Evolutionary conservation across 495 filamentous ascomycete genomes (phyloP), one percentile per base, ranked within the genome.

Genomic region (Penicillium turbatum): DNA sequence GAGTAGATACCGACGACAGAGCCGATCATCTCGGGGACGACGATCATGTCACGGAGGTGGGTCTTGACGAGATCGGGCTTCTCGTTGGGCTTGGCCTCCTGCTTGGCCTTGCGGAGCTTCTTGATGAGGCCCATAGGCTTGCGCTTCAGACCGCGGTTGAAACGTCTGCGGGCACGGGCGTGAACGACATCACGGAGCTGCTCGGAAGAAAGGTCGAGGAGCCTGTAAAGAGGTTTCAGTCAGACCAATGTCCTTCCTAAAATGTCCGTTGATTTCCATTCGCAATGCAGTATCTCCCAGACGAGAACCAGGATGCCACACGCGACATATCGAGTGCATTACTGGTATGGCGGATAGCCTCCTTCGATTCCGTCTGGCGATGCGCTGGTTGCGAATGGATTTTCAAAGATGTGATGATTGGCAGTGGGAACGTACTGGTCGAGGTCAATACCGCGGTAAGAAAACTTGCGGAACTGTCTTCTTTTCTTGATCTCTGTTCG

Each of bases 81-180:
- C 91, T 98, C 93, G 82, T 98, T 98, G 68, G 93, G 95, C 82
- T 91, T 93, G 63, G 93, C 93, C 83, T 97, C 92, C 78, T 97
- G 92, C 88, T 98, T 98, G 68, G 93, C 87, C 81, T 96, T 96
- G 77, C 93, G 93, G 65, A 98, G 87, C 84, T 97, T 97, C 86
- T 97, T 97, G 83, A 98, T 97, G 64, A 98, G 81, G 64, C 95
- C 95, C 93, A 97, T 97, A 71, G 93, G 93, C 85, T 96, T 96
- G 82, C 93, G 93, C 86, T 97, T 97, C 57, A 98, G 85, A 64
- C 93, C 93, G 54, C 93, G 91, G 87, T 97, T 96, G 87, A 98
- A 97, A 73, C 95, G 86, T 73, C 93, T 85, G 75, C 93, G 93
- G 72, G 93, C 93, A 72, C 93, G 93, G 67, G 93, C 92, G 83